Evolutionary conservation across 768 basidiomycete genomes (phyloP).

Genomic region (Hydnomerulius pinastri): DNA sequence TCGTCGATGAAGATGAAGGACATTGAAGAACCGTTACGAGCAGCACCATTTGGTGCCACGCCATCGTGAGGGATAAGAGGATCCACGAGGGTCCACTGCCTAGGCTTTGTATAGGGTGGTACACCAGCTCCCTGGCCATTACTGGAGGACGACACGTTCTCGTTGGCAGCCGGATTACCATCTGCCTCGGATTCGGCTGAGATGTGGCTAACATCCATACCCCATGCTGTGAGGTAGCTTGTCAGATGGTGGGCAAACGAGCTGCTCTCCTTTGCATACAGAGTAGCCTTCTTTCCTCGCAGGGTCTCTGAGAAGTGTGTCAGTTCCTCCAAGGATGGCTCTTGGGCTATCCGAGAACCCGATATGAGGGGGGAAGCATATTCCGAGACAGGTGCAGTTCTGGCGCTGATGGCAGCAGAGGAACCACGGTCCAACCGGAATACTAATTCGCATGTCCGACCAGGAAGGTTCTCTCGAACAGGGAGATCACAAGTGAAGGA

Average conservation of each 20-base stretch:
- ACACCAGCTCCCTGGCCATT: conserved; percentile 1
- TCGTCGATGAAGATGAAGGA: conserved; percentile 93
- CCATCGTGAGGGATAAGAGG: conserved; percentile 17
- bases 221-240: conserved; percentile 92
- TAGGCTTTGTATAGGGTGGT: conserved; percentile 17
- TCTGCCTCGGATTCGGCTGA: conserved; percentile 61
- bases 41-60: conserved; percentile 20
- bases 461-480: conserved; percentile 42
- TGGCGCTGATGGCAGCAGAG: conserved; percentile 42
- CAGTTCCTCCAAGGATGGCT: conserved; percentile 83
- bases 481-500: conserved; percentile 40
- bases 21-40: conserved; percentile 29
- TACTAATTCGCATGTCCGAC: conserved; percentile 65
- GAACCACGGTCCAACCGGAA: conserved; percentile 65
- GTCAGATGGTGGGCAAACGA: conserved; percentile 92
- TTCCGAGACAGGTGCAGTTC: conserved; percentile 42
- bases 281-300: conserved; percentile 76
- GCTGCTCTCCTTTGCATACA: conserved; percentile 86
- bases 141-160: conserved; percentile 14
- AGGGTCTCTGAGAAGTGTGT: conserved; percentile 77
- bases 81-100: conserved; percentile 24
- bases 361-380: conserved; percentile 51
- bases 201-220: conserved; percentile 87
- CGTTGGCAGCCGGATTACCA: conserved; percentile 21
- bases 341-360: conserved; percentile 53